Percentiles rank a stretch among this genome's conserved stretches.
These are phyloP conservation scores for Phylloporus sp. DNA, from an alignment of 768 basidiomycete genomes.

Conservation along the genomic window DNA sequence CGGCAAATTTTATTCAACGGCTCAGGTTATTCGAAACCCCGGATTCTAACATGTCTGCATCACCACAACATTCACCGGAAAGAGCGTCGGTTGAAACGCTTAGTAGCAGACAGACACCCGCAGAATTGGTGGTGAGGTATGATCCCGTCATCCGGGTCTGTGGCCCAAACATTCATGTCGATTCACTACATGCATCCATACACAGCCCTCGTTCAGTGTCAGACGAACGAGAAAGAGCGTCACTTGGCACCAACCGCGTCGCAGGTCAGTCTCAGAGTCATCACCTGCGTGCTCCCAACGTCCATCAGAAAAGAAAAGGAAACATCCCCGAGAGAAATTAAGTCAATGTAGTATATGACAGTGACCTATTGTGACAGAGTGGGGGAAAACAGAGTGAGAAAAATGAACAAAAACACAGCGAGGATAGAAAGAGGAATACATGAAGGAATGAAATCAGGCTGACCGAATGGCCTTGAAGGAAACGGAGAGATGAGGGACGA, in stretches of 20 bases:
- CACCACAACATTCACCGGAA: no score
- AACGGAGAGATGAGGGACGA: background rate
- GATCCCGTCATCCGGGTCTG: no score
- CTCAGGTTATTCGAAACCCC: background rate
- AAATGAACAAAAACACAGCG: background rate
- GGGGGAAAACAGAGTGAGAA: background rate
- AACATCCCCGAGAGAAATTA: constrained; percentile 12
- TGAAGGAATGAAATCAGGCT: background rate
- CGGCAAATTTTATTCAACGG: background rate
- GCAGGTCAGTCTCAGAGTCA: background rate
- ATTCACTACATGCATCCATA: background rate
- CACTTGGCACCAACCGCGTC: background rate
- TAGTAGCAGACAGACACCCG: no score
- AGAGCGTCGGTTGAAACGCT: no score
- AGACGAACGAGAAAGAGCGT: no score
- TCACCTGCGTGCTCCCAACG: background rate
- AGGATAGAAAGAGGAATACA: background rate
- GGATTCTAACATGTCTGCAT: background rate
- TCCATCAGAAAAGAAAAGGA: background rate
- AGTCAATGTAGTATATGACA: constrained; percentile 24
- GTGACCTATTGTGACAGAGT: constrained; percentile 20
- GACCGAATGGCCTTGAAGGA: background rate
- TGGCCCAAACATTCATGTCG: background rate
- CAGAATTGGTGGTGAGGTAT: no score
- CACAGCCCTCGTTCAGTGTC: no score